Base-by-base conservation (phyloP, 1,139 yeast species). In the Yamadazyma spencermartinsiae region DNA sequence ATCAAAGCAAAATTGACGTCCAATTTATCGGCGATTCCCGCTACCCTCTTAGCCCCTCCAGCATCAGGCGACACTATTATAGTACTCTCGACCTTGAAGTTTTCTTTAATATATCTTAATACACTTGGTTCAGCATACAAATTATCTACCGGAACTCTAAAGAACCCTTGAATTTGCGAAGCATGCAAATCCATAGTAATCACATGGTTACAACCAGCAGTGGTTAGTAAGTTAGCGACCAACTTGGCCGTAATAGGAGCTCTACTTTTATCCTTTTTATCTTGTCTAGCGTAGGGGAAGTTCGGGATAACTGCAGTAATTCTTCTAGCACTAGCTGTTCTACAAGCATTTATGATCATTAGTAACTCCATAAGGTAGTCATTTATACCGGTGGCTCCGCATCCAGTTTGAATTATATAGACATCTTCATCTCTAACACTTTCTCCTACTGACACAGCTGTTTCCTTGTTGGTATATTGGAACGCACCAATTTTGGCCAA, bases 41-140 rank as follows among this genome's bases (percentile, higher is more conserved):
- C 98, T 9, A 96, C 98, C 58, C 98, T 80, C 64, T 92, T 92
- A 43, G 98, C 98, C 42, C 98, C 98, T 55, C 98, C 98, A 4
- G 98, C 98, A 68, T 92, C 98, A 3, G 98, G 98, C 1, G 97
- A 88, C 16, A 89, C 88, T 44, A 92, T 85, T 42, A 90, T 88
- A 26, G 94, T 81, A 46, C 88, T 82, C 31, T 77, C 71, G 52
- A 64, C 66, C 45, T 76, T 74, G 42, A 86, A 75, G 49, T 82
- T 75, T 52, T 87, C 96, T 48, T 80, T 79, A 46, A 92, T 88
- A 59, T 88, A 90, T 56, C 92, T 76, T 43, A 90, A 87, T 26
- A 87, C 96, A 52, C 88, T 81, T 39, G 98, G 98, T 63, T 92
- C 98, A 21, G 96, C 97, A 55, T 90, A 92, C 53, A 92, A 70